Evolutionary conservation across 352 stramenopile genomes (phyloP).

Genomic region (Phytopythium boreale): DNA sequence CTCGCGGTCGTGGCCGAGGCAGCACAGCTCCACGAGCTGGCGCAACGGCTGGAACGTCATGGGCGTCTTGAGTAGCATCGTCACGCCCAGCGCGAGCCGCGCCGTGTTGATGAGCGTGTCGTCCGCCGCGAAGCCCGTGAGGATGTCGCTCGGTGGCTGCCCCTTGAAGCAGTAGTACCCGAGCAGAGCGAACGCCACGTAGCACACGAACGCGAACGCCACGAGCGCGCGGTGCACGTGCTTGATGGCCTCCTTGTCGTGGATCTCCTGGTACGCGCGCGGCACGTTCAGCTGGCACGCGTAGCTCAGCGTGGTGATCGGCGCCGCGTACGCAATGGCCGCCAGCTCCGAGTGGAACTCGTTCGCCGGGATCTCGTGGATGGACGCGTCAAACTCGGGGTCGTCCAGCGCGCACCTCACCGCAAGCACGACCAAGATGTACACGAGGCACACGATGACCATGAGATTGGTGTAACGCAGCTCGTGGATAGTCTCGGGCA

Average conservation of each 20-base stretch:
- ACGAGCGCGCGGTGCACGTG: slow-evolving; percentile 66
- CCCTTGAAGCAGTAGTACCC: slow-evolving; percentile 81
- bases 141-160: slow-evolving; percentile 79
- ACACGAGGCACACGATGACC: slow-evolving; percentile 74
- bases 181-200: slow-evolving; percentile 63
- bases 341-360: slow-evolving; percentile 61
- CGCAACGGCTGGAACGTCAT: slow-evolving; percentile 86
- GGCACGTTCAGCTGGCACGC: slow-evolving; percentile 82
- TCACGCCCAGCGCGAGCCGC: slow-evolving; percentile 62
- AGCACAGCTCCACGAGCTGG: slow-evolving; percentile 71
- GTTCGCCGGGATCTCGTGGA: slow-evolving; percentile 35
- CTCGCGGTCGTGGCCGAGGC: slow-evolving; percentile 66
- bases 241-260: slow-evolving; percentile 66
- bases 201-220: slow-evolving; percentile 45
- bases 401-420: slow-evolving; percentile 48
- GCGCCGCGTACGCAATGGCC: slow-evolving; percentile 65
- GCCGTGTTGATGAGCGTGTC: slow-evolving; percentile 79
- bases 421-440: slow-evolving; percentile 69
- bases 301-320: slow-evolving; percentile 81
- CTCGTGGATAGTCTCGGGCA: slow-evolving; percentile 82
- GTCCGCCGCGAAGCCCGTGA: slow-evolving; percentile 67
- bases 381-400: slow-evolving; percentile 30
- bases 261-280: slow-evolving; percentile 74
- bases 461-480: slow-evolving; percentile 79
- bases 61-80: slow-evolving; percentile 80